A percentile compares a stretch with the other conserved stretches of the same genome.
phyloP scores from a whole-genome alignment of 768 basidiomycete species.

The Dacryopinax primogenitus region DNA sequence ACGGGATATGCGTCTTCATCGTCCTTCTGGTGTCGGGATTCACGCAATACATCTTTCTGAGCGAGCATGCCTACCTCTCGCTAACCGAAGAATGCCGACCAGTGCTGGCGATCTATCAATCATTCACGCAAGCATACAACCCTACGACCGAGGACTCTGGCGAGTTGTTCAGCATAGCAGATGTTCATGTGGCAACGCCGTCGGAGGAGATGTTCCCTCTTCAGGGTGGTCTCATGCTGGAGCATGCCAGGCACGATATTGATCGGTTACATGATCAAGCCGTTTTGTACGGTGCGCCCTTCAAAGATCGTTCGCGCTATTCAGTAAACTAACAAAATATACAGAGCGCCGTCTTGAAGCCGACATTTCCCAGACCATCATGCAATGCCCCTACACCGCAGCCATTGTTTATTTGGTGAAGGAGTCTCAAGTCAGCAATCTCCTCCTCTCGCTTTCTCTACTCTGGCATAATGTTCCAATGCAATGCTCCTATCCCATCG shows the following conservation, averaged over 20 bases:
- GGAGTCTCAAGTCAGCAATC: neutral
- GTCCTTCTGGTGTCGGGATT: neutral
- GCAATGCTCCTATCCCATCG: neutral
- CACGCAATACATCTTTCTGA: constrained; percentile 1
- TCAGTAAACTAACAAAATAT: neutral
- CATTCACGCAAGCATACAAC: neutral
- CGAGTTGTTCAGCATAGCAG: neutral
- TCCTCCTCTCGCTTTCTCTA: neutral
- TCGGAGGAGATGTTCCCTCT: neutral
- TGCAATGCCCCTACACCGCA: constrained; percentile 4
- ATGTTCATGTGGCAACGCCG: neutral
- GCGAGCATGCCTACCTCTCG: neutral
- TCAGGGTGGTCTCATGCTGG: neutral
- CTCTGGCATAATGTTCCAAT: neutral
- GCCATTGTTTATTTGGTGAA: constrained; percentile 1
- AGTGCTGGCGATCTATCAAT: neutral
- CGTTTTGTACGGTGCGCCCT: neutral
- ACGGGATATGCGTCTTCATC: neutral
- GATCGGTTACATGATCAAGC: neutral
- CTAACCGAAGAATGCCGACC: neutral
- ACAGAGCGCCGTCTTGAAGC: neutral
- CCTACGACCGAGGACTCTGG: neutral
- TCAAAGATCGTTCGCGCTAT: neutral
- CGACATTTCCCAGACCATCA: neutral
- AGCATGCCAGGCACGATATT: neutral